Conservation (phyloP, 805 yeast genomes). For the Candida pseudofarinosa region DNA sequence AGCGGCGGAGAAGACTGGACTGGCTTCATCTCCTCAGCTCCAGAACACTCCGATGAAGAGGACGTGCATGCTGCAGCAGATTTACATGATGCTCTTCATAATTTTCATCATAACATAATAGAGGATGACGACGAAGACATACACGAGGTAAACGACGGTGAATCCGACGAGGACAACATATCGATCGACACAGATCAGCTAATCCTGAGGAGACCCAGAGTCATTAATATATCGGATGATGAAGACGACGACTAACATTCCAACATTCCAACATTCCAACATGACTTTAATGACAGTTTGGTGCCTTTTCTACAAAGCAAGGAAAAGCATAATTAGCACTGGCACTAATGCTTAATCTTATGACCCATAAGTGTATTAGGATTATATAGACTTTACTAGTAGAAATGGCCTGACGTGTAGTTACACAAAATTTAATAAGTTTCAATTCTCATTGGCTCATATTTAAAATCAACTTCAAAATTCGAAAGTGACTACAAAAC, state of each 20-base stretch:
- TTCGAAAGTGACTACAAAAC: neutral
- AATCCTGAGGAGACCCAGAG: constrained; percentile 11
- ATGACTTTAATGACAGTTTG: too few relatives aligned
- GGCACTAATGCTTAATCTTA: too few relatives aligned
- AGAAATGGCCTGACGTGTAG: neutral
- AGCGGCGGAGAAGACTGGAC: constrained; percentile 3
- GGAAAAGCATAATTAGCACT: too few relatives aligned
- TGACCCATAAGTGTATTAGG: neutral
- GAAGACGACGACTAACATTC: too few relatives aligned
- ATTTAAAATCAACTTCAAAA: neutral
- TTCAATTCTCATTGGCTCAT: neutral
- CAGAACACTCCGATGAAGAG: constrained; percentile 1
- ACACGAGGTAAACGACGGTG: constrained; percentile 6
- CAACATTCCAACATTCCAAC: too few relatives aligned
- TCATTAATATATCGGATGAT: constrained; percentile 17
- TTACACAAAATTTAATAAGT: constrained; percentile 5
- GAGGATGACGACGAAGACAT: constrained; percentile 5
- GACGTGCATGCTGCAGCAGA: constrained; percentile 13
- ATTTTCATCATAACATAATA: constrained; percentile 11
- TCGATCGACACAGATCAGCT: constrained; percentile 5
- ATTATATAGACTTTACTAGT: neutral
- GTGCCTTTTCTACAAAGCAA: too few relatives aligned
- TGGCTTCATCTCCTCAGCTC: neutral
- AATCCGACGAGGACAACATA: constrained; percentile 4
- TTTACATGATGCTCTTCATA: constrained; percentile 22